Percentiles rank a stretch among this genome's conserved stretches.
Conservation (phyloP, 1,139 yeast genomes). For the Saccharomyces hybrid region DNA sequence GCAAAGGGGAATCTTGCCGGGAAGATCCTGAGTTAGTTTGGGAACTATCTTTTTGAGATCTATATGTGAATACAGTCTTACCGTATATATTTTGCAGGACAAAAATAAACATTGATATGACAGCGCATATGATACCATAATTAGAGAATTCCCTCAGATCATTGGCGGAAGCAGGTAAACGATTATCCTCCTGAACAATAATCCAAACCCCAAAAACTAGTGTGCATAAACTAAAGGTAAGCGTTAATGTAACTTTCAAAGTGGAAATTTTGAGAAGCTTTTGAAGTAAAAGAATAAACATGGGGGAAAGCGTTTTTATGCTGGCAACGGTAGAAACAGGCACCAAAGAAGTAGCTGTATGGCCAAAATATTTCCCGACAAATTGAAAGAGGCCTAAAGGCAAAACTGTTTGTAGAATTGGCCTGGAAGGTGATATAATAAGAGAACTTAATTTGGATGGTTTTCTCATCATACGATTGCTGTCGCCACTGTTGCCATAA, state of each 20-base stretch:
- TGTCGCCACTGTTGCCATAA: constrained; percentile 6
- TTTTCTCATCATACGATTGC: constrained; percentile 12
- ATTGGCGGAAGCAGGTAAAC: background rate
- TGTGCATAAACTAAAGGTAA: constrained; percentile 55
- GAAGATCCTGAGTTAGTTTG: background rate
- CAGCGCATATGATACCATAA: constrained; percentile 68
- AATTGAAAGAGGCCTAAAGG: constrained; percentile 94
- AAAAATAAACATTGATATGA: constrained; percentile 74
- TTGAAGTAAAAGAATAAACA: constrained; percentile 74
- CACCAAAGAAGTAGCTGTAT: constrained; percentile 80
- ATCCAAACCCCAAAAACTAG: constrained; percentile 33
- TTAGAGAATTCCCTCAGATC: constrained; percentile 36
- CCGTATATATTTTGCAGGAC: constrained; percentile 92
- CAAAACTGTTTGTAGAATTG: constrained; percentile 59
- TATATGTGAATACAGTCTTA: constrained; percentile 66
- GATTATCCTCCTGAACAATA: constrained; percentile 28
- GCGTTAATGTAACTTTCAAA: constrained; percentile 59
- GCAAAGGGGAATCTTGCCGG: constrained; percentile 15
- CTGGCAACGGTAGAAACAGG: constrained; percentile 94
- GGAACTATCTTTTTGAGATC: constrained; percentile 12
- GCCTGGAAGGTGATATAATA: constrained; percentile 33
- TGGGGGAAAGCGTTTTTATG: constrained; percentile 83
- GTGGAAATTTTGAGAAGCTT: constrained; percentile 49
- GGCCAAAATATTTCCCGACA: constrained; percentile 83
- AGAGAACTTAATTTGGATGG: constrained; percentile 5